Evolutionary conservation across 106 monocot genomes (phyloP), one percentile per base, ranked within the genome.

Genomic region (Apostasia shenzhenica): DNA sequence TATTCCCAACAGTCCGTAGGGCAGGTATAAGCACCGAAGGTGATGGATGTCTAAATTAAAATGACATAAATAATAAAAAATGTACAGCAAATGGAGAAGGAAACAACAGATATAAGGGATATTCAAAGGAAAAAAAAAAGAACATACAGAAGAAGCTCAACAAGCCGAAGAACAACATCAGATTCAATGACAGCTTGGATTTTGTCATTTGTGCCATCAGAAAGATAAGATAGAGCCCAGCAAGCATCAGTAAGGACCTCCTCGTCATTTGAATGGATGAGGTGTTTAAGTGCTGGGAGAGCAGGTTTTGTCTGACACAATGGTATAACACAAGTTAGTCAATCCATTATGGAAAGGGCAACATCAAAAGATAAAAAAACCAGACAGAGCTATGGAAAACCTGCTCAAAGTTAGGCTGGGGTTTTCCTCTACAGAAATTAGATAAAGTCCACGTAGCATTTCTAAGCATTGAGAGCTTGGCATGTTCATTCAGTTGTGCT

Each of bases 401-500:
- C 80, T 80, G 80, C 66, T 80, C 80, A 66, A 80, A 80, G 38
- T 70, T 64, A 26, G 80, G 80, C 10, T 63, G 80, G 60, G 80
- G 80, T 59, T 75, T 80, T 11, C 80, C 80, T 52, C 80, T 70
- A 49, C 82, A 82, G 41, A 82, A 82, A 60, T 82, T 82, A 45
- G 82, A 82, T 40, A 82, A 58, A 14, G 82, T 82, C 82, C 82
- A 82, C 3, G 82, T 82, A 11, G 82, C 82, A 78, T 82, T 82
- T 47, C 82, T 78, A 55, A 82, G 74, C 82, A 82, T 82, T 9
- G 82, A 82, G 8, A 82, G 78, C 67, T 78, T 82, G 0, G 82
- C 82, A 61, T 78, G 77, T 40, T 82, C 82, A 71, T 82, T 78
- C 52, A 77, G 51, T 26, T 77, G 81, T 14, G 72, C 67, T n/a